A percentile compares a stretch with the other conserved stretches of the same genome.
Evolutionary conservation across 148 eudicot genomes (phyloP).

Genomic region (Heliamphora exappendiculata): DNA sequence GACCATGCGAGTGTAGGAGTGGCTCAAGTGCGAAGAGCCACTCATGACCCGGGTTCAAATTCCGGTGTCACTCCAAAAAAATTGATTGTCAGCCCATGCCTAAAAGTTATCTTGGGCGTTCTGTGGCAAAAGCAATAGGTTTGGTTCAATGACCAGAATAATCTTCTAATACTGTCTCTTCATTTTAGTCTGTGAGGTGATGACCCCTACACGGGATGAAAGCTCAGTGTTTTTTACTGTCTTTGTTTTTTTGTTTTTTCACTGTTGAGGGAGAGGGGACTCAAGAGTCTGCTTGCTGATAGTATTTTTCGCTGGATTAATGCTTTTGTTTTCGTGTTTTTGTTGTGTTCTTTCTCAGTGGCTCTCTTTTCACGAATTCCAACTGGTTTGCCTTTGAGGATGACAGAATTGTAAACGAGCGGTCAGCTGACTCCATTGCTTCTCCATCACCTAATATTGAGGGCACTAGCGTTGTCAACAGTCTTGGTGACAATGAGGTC

Average conservation of each 20-base stretch:
- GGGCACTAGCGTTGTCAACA: constrained; percentile 13
- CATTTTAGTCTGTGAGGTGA: neutral
- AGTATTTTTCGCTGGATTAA: neutral
- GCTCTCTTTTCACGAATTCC: constrained; percentile 74
- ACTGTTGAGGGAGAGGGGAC: neutral
- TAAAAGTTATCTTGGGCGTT: neutral
- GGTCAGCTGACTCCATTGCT: constrained; percentile 29
- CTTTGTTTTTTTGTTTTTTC: neutral
- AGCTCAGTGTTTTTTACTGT: neutral
- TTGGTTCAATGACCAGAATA: neutral
- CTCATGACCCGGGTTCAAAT: too few relatives aligned
- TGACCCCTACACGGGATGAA: neutral
- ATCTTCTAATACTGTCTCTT: neutral
- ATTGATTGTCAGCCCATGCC: too few relatives aligned
- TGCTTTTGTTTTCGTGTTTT: neutral
- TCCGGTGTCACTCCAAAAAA: too few relatives aligned
- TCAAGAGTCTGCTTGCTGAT: neutral
- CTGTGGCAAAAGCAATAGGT: neutral
- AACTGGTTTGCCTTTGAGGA: constrained; percentile 93
- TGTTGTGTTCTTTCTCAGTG: constrained; percentile 30
- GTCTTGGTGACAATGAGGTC: constrained; percentile 26
- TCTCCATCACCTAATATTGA: constrained; percentile 46
- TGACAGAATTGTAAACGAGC: constrained; percentile 35
- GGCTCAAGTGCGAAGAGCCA: too few relatives aligned
- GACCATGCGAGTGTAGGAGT: too few relatives aligned